These are phyloP conservation scores for Candida maltosa DNA, from an alignment of 805 yeast genomes.

Conservation along the genomic window DNA sequence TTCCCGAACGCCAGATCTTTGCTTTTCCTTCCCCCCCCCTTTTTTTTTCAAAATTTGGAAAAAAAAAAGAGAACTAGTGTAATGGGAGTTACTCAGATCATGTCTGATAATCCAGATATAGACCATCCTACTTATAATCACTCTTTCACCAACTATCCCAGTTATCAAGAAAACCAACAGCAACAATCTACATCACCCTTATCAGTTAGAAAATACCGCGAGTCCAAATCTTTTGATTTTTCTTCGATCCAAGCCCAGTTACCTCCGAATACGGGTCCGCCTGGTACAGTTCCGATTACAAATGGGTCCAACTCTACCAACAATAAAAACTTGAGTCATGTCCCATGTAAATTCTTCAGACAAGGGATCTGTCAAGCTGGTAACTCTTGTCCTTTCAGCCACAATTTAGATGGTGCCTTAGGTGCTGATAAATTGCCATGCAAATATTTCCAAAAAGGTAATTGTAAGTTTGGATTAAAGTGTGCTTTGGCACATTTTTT, in stretches of 20 bases:
- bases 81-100: too few species aligned
- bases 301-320: conserved; percentile 10
- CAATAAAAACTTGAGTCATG: conserved; percentile 73
- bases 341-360: conserved; percentile 89
- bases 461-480: conserved; percentile 90
- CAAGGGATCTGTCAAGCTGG: conserved; percentile 98
- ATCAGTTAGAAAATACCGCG: too few species aligned
- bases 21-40: too few species aligned
- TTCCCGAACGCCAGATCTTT: too few species aligned
- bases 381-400: conserved; percentile 85
- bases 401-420: conserved; percentile 55
- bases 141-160: too few species aligned
- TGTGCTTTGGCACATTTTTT: conserved; percentile 91
- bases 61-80: too few species aligned
- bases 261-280: conserved; percentile 37
- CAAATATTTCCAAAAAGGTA: conserved; percentile 94
- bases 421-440: conserved; percentile 65
- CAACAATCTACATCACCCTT: too few species aligned
- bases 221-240: conserved; percentile 14
- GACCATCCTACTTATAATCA: too few species aligned
- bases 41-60: too few species aligned
- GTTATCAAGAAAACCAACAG: too few species aligned
- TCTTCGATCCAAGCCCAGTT: conserved; percentile 16
- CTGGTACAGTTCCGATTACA: conserved; percentile 21
- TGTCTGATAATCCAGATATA: too few species aligned